These are phyloP conservation scores for Calendula officinalis DNA, from an alignment of 129 eudicot genomes.

Conservation along the genomic window DNA sequence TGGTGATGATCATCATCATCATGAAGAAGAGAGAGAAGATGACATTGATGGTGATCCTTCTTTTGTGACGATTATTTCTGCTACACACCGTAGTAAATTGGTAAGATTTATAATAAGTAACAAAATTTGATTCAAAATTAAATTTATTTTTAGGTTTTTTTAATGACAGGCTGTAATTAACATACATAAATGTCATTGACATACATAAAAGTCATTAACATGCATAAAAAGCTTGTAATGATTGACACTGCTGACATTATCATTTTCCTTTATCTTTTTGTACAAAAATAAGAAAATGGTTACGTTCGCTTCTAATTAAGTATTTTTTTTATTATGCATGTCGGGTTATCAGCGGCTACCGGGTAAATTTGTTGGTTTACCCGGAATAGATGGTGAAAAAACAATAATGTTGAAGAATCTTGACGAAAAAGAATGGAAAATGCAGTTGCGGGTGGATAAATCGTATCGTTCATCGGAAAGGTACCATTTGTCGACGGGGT, in stretches of 20 bases:
- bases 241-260: too few species aligned
- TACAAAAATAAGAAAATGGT: too few species aligned
- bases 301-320: too few species aligned
- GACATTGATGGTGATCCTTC: background rate
- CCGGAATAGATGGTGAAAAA: background rate
- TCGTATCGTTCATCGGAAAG: background rate
- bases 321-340: background rate
- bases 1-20: conserved; percentile 10
- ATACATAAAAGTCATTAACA: too few species aligned
- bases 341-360: conserved; percentile 14
- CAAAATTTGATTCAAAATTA: too few species aligned
- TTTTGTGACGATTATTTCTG: too few species aligned
- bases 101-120: background rate
- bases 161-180: too few species aligned
- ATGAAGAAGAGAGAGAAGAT: background rate
- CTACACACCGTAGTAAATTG: background rate
- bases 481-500: conserved; percentile 5
- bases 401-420: conserved; percentile 17
- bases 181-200: too few species aligned
- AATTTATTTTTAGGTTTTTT: too few species aligned
- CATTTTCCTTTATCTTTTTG: too few species aligned
- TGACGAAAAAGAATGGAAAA: conserved; percentile 15
- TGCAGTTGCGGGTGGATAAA: background rate
- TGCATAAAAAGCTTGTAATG: too few species aligned
- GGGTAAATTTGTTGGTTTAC: background rate